These are phyloP conservation scores for Bothriochloa decipiens DNA, from an alignment of 176 grass and related monocot genomes.

Conservation along the genomic window DNA sequence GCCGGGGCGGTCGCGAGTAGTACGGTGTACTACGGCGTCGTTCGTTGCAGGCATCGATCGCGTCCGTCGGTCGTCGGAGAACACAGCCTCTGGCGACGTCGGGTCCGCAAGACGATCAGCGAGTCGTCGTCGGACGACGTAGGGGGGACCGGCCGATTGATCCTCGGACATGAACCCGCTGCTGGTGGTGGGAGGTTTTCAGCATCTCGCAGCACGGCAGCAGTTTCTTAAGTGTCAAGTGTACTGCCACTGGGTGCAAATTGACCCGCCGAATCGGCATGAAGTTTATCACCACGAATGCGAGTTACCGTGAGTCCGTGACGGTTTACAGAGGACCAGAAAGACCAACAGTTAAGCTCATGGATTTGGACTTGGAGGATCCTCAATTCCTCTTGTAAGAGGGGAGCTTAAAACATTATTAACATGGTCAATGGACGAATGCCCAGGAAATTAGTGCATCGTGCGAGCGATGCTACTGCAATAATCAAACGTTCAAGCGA, in stretches of 20 bases:
- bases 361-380: not conserved
- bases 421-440: too few relatives aligned
- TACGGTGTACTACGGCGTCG: not conserved
- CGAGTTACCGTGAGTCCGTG: not conserved
- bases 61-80: conserved; percentile 39
- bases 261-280: not conserved
- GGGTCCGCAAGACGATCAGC: not conserved
- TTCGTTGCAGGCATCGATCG: conserved; percentile 32
- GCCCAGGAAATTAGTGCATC: too few relatives aligned
- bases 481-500: too few relatives aligned
- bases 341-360: not conserved
- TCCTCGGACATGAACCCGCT: not conserved
- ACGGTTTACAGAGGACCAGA: not conserved
- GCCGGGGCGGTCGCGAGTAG: not conserved
- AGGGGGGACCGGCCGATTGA: not conserved
- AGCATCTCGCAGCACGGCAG: not conserved
- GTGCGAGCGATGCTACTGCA: too few relatives aligned
- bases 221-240: not conserved
- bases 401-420: not conserved
- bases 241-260: not conserved
- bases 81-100: not conserved
- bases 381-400: not conserved
- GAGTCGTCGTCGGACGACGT: not conserved
- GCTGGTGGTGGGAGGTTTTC: not conserved
- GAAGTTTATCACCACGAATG: not conserved